Percentiles rank a stretch among this genome's conserved stretches.
Conservation (phyloP, 331 rosid genomes). For the Pyrus hybrid region DNA sequence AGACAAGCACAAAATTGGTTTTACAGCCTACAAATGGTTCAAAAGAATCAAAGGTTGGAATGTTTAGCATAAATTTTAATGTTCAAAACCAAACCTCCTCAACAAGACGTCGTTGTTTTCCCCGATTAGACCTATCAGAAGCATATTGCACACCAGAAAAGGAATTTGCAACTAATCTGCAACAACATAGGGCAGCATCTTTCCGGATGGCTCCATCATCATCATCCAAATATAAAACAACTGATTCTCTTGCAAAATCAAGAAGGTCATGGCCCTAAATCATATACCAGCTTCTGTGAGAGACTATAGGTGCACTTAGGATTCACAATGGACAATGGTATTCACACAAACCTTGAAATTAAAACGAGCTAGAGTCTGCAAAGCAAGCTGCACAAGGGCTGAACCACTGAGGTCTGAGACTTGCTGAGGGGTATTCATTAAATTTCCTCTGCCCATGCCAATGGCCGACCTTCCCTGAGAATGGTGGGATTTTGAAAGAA, state of each 20-base stretch:
- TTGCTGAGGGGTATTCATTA: conserved; percentile 50
- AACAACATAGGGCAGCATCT: conserved; percentile 95
- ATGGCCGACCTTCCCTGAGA: conserved; percentile 53
- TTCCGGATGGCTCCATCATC: conserved; percentile 88
- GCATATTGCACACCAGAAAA: conserved; percentile 72
- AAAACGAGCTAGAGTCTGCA: conserved; percentile 90
- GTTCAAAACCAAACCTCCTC: conserved; percentile 67
- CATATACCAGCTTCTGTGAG: conserved; percentile 16
- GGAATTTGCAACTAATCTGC: conserved; percentile 81
- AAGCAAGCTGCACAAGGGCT: conserved; percentile 77
- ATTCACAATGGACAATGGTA: conserved; percentile 4
- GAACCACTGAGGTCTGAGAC: conserved; percentile 71
- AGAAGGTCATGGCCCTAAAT: conserved; percentile 91
- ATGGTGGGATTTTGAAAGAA: conserved; percentile 79
- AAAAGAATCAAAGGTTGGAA: not conserved
- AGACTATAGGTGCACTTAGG: not conserved
- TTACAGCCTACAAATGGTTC: not conserved
- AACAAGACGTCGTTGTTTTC: conserved; percentile 72
- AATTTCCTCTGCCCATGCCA: conserved; percentile 50
- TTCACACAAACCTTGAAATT: conserved; percentile 69
- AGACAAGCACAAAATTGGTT: not conserved
- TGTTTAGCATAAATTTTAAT: not conserved
- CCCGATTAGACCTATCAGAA: conserved; percentile 65
- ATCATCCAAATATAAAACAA: conserved; percentile 88
- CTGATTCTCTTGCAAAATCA: conserved; percentile 91